Conservation (phyloP, 805 yeast species). For the Cyberlindnera veronae region DNA sequence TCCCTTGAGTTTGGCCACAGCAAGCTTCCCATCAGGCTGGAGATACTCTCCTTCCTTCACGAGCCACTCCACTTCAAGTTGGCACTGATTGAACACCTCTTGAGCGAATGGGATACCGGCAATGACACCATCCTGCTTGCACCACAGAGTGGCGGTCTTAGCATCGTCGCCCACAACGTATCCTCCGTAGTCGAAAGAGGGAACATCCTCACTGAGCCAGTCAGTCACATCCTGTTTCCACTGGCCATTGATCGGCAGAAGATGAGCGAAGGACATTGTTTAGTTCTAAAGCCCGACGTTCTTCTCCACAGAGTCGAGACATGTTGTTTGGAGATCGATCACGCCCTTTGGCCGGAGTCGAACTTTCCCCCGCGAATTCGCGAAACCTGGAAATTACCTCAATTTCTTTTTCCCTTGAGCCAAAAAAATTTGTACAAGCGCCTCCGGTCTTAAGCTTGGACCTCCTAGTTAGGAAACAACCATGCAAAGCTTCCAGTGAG, state of each 20-base stretch:
- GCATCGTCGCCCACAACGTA: slow-evolving; percentile 80
- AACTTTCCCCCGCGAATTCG: slow-evolving; percentile 1
- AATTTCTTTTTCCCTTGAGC: slow-evolving; percentile 5
- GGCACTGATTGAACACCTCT: slow-evolving; percentile 79
- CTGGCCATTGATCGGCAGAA: slow-evolving; percentile 69
- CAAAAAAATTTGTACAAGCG: not conserved
- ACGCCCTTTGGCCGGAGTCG: slow-evolving; percentile 1
- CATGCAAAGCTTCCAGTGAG: slow-evolving; percentile 5
- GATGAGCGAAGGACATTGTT: slow-evolving; percentile 36
- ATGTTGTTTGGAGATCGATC: not conserved
- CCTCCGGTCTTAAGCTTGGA: no score
- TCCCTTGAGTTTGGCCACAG: slow-evolving; percentile 77
- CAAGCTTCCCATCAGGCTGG: slow-evolving; percentile 54
- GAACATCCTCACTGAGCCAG: slow-evolving; percentile 85
- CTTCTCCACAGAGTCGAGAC: not conserved
- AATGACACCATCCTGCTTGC: slow-evolving; percentile 77
- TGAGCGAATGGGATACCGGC: slow-evolving; percentile 88
- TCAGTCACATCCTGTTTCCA: slow-evolving; percentile 79
- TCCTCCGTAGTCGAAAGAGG: slow-evolving; percentile 93
- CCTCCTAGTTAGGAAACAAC: slow-evolving; percentile 1
- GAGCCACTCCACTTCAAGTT: slow-evolving; percentile 68
- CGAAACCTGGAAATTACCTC: slow-evolving; percentile 3
- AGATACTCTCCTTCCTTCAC: slow-evolving; percentile 64
- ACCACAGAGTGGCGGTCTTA: slow-evolving; percentile 72
- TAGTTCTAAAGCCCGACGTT: not conserved